A percentile compares a stretch with the other conserved stretches of the same genome.
These are phyloP conservation scores for Trichophyton equinum DNA, from an alignment of 2,329 filamentous ascomycete species.

Conservation along the genomic window DNA sequence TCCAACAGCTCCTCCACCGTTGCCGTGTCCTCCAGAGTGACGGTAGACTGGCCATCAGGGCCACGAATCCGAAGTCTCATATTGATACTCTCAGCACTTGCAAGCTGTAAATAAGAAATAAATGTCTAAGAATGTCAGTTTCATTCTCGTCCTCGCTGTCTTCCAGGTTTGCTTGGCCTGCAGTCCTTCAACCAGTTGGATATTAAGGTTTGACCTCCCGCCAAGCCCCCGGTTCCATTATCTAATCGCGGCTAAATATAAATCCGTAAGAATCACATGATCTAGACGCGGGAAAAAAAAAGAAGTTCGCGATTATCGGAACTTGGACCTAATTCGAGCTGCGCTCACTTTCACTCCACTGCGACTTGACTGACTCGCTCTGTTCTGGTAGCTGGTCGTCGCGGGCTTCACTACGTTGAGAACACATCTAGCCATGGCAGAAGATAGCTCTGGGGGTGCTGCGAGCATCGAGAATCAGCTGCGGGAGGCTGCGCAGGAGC, in stretches of 20 bases:
- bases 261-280: neutral
- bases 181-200: too few relatives aligned
- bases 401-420: neutral
- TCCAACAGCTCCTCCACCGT: constrained; percentile 31
- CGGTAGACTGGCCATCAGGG: constrained; percentile 57
- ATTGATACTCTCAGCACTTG: too few relatives aligned
- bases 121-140: neutral
- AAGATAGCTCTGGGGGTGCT: constrained; percentile 27
- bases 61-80: constrained; percentile 69
- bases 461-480: neutral
- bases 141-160: too few relatives aligned
- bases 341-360: neutral
- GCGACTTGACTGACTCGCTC: neutral
- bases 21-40: constrained; percentile 56
- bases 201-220: neutral
- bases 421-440: constrained; percentile 12
- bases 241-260: neutral
- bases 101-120: neutral
- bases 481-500: neutral
- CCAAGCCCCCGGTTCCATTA: neutral
- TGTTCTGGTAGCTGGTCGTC: neutral
- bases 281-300: neutral
- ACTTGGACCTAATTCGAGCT: too few relatives aligned
- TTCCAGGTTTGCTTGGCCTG: neutral
- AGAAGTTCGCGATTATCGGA: neutral